Evolutionary conservation across 805 yeast species (phyloP).

Genomic region (Kluyveromyces dobzhanskii): DNA sequence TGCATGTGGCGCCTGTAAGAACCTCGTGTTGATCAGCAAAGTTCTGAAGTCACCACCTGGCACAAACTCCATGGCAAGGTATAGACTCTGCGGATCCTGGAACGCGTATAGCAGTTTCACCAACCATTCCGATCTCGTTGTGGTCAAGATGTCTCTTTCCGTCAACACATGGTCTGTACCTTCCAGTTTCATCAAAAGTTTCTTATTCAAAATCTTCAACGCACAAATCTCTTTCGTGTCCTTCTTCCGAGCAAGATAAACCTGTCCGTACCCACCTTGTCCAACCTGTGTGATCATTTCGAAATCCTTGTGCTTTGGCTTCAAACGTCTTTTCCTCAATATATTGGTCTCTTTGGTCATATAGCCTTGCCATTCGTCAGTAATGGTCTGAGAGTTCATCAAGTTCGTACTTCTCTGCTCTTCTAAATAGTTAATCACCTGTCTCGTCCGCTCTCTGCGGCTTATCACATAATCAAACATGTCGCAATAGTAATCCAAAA

Average conservation of each 20-base stretch:
- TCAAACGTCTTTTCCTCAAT: constrained; percentile 79
- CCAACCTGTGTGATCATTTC: constrained; percentile 97
- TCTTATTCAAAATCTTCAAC: constrained; percentile 81
- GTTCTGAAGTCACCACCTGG: constrained; percentile 99
- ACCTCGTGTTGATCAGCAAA: constrained; percentile 84
- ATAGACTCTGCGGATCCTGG: constrained; percentile 84
- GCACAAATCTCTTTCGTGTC: constrained; percentile 97
- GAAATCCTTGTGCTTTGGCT: constrained; percentile 91
- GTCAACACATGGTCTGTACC: constrained; percentile 94
- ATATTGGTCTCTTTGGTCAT: constrained; percentile 76
- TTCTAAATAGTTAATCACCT: constrained; percentile 51
- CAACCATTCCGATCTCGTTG: constrained; percentile 91
- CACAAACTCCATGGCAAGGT: constrained; percentile 98
- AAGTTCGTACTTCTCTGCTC: constrained; percentile 20
- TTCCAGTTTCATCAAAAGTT: constrained; percentile 75
- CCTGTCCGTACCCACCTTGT: constrained; percentile 99
- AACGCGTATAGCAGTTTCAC: constrained; percentile 90
- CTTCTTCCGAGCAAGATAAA: constrained; percentile 86
- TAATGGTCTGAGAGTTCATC: constrained; percentile 29
- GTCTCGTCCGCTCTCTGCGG: constrained; percentile 72
- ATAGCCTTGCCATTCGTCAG: constrained; percentile 68
- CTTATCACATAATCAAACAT: constrained; percentile 85
- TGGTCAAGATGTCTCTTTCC: constrained; percentile 94
- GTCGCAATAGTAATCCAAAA: constrained; percentile 92
- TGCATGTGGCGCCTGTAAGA: constrained; percentile 88